These are phyloP conservation scores for Podila horticola DNA, from an alignment of 192 early-diverging fungal genomes.

Conservation along the genomic window DNA sequence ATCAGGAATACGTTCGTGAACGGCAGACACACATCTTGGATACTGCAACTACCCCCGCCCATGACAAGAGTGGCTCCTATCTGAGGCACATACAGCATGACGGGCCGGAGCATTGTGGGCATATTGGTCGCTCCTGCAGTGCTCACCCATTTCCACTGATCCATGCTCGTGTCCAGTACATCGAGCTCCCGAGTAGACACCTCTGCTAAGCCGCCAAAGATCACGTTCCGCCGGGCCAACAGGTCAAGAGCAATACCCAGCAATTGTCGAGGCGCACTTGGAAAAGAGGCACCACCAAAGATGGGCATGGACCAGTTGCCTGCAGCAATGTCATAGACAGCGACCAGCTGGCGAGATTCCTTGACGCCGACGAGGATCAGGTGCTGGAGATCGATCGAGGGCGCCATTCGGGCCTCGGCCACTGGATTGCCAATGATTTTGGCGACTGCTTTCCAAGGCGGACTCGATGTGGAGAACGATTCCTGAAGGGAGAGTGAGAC, in stretches of 20 bases:
- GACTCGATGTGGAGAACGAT: constrained; percentile 1
- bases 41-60: constrained; percentile 36
- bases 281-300: neutral
- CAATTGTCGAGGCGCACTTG: constrained; percentile 9
- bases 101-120: constrained; percentile 15
- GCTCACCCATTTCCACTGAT: constrained; percentile 21
- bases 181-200: constrained; percentile 15
- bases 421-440: neutral
- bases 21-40: neutral
- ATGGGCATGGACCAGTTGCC: constrained; percentile 8
- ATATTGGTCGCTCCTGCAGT: neutral
- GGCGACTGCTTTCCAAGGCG: constrained; percentile 9
- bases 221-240: neutral
- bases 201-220: constrained; percentile 16
- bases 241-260: constrained; percentile 16
- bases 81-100: constrained; percentile 20
- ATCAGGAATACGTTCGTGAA: constrained; percentile 24
- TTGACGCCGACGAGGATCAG: constrained; percentile 13
- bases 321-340: constrained; percentile 10
- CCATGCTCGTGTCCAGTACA: constrained; percentile 10
- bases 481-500: constrained; percentile 14
- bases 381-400: constrained; percentile 12
- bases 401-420: constrained; percentile 10
- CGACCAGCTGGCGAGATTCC: constrained; percentile 13
- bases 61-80: constrained; percentile 22